A percentile compares a stretch with the other conserved stretches of the same genome.
Conservation (phyloP, 2,329 filamentous ascomycete genomes). For the Drechslerella coelobrocha region DNA sequence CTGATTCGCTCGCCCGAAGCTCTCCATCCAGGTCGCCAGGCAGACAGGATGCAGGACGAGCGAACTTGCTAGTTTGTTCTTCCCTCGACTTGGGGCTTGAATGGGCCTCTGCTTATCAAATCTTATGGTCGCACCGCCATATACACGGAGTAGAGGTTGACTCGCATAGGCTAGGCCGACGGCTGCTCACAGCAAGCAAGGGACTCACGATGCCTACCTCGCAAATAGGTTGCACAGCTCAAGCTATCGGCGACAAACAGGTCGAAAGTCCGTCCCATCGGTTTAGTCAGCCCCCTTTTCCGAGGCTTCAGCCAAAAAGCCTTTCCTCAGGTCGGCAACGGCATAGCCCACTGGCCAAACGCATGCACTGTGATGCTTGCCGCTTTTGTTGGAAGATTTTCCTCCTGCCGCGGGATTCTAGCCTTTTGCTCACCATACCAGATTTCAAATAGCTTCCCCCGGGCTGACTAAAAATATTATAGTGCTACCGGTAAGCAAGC, state of each 20-base stretch:
- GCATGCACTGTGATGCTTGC: not conserved
- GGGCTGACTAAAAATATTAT: not conserved
- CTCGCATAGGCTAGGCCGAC: conserved; percentile 9
- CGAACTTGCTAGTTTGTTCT: conserved; percentile 43
- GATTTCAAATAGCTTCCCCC: conserved; percentile 5
- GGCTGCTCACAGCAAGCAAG: conserved; percentile 15
- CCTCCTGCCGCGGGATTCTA: not conserved
- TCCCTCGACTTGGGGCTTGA: not conserved
- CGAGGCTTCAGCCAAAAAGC: not conserved
- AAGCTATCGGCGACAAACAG: not conserved
- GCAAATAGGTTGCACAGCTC: not conserved
- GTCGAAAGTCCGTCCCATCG: not conserved
- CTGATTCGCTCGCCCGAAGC: conserved; percentile 38
- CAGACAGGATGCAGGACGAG: conserved; percentile 10
- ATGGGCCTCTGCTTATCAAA: not conserved
- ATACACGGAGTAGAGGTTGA: conserved; percentile 18
- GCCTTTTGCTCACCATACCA: not conserved
- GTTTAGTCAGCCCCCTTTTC: not conserved
- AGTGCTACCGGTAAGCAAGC: not conserved
- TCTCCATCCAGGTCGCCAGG: not conserved
- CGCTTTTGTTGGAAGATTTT: too few species aligned
- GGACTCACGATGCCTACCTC: conserved; percentile 8
- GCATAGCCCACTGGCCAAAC: conserved; percentile 1
- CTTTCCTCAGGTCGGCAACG: not conserved
- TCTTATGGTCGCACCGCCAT: conserved; percentile 25